Evolutionary conservation across 2,329 filamentous ascomycete species (phyloP).

Genomic region (Phaeoacremonium minimum): DNA sequence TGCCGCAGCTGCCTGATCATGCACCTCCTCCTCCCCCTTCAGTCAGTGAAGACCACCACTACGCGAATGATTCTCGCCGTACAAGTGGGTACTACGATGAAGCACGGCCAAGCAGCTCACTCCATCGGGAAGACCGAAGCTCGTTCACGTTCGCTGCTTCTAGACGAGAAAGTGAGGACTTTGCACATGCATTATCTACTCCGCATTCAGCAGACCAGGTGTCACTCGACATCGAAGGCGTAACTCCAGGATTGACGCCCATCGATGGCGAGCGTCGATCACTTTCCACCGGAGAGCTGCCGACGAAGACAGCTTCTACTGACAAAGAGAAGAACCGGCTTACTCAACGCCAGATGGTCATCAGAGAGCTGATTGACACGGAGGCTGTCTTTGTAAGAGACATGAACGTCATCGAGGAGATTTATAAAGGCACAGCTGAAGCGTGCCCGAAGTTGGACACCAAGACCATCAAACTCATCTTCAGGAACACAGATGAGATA

Average conservation of each 20-base stretch:
- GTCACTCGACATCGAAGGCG: conserved; percentile 37
- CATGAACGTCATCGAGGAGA: conserved; percentile 96
- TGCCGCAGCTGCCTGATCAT: conserved; percentile 38
- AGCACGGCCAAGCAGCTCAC: conserved; percentile 35
- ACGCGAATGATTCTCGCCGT: conserved; percentile 19
- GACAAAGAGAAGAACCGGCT: conserved; percentile 66
- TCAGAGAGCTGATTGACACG: conserved; percentile 90
- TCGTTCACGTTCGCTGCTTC: conserved; percentile 37
- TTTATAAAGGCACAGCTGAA: conserved; percentile 90
- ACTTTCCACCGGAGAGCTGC: conserved; percentile 18
- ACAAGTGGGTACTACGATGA: conserved; percentile 36
- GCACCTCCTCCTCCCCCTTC: conserved; percentile 47
- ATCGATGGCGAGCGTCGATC: conserved; percentile 31
- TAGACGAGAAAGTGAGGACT: conserved; percentile 40
- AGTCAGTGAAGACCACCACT: conserved; percentile 24
- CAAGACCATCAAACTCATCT: conserved; percentile 84
- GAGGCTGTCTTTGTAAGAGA: conserved; percentile 88
- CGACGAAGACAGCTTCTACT: conserved; percentile 35
- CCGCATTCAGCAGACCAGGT: conserved; percentile 41
- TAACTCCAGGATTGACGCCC: conserved; percentile 27
- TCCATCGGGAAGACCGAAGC: conserved; percentile 33
- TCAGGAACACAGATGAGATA: conserved; percentile 89
- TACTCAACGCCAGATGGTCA: conserved; percentile 73
- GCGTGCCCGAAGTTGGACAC: conserved; percentile 74
- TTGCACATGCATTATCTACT: conserved; percentile 34